Evolutionary conservation across 306 rosid species (phyloP).

Genomic region (Dryas alaskensis): DNA sequence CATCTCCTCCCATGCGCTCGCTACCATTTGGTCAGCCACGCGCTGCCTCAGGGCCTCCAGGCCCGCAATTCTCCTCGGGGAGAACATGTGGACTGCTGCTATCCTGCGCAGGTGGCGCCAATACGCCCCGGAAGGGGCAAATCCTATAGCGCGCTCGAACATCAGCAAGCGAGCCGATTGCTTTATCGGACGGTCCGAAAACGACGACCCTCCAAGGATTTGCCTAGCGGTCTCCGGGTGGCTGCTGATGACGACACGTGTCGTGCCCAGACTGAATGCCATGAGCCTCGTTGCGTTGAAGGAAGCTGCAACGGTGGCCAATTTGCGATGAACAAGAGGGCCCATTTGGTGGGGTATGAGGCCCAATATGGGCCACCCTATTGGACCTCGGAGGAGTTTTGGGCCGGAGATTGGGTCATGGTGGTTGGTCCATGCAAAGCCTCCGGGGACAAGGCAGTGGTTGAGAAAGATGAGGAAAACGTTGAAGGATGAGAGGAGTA

Average conservation of each 20-base stretch:
- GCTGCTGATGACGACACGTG: conserved; percentile 65
- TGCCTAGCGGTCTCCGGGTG: conserved; percentile 83
- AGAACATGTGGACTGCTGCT: conserved; percentile 65
- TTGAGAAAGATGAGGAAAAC: conserved; percentile 38
- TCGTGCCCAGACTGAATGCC: conserved; percentile 69
- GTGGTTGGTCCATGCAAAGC: conserved; percentile 73
- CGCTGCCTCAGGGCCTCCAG: conserved; percentile 48
- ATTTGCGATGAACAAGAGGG: conserved; percentile 58
- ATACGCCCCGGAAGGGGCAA: conserved; percentile 66
- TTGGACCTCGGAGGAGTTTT: conserved; percentile 42
- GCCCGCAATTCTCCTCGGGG: conserved; percentile 56
- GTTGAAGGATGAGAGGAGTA: conserved; percentile 10
- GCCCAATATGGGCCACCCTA: conserved; percentile 80
- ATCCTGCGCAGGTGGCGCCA: conserved; percentile 75
- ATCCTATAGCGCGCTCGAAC: conserved; percentile 95
- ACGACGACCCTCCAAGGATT: conserved; percentile 55
- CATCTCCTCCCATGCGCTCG: conserved; percentile 34
- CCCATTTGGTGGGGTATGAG: conserved; percentile 63
- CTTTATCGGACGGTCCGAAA: conserved; percentile 80
- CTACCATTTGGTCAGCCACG: conserved; percentile 52
- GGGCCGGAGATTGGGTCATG: neutral
- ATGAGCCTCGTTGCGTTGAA: conserved; percentile 56
- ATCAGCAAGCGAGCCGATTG: conserved; percentile 62
- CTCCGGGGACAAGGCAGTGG: conserved; percentile 66
- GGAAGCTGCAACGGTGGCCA: conserved; percentile 49